Base-by-base conservation (phyloP, 352 stramenopile genomes). In the Pythium volutum region DNA sequence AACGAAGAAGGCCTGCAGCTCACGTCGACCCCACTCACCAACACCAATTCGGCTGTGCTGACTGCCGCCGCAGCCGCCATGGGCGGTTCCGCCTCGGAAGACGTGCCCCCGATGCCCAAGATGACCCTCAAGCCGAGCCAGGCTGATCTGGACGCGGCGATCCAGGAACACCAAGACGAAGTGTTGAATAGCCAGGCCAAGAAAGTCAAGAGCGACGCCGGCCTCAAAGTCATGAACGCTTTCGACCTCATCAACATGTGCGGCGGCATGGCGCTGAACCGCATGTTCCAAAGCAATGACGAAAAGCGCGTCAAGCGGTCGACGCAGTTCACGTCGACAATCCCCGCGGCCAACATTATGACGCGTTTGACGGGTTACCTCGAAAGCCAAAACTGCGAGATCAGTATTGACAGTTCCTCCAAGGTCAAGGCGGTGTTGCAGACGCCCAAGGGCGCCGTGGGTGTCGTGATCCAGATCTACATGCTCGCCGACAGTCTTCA, bases 241-340 rank as follows among this genome's bases (percentile, higher is more conserved):
- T 97, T 97, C 55, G 89, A 97, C 43, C 64, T 97, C 59, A 95
- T 97, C 78, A 96, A 95, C 72, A 93, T 96, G 83, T 96, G 88
- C 74, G 90, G 86, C 29, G 89, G 89, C 48, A 92, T 94, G 74
- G 87, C 86, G 25, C 72, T 97, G n/a, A 96, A 96, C 69, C 82
- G 82, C 55, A 93, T 96, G 83, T 93, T 95, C 72, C 83, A 92
- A 64, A 89, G 73, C 70, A 88, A 89, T 56, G 86, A 95, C 47
- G 84, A 93, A 57, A 92, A 93, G 72, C 78, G 81, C 43, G 86
- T 95, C 26, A 92, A 93, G 76, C 70, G 83, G 31, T 88, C 76
- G 59, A 93, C 84, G 65, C 86, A 93, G 66, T 95, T 95, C 71
- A 93, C 86, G 59, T 91, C 86, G 57, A 90, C 80, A 34, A 87